phyloP scores from a whole-genome alignment of 148 eudicot genomes.

The Rhododendron simsii region DNA sequence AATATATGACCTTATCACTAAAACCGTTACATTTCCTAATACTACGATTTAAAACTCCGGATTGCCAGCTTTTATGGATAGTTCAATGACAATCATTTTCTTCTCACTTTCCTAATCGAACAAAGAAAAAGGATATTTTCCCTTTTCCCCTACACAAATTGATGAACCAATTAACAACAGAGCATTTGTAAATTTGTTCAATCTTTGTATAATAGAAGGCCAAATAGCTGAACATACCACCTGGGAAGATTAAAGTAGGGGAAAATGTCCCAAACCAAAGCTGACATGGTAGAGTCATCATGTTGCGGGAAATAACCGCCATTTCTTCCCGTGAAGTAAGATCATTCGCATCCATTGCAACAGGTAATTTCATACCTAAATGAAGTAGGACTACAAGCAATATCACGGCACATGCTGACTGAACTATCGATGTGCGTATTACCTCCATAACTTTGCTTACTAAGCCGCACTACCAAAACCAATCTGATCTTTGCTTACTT shows the following conservation, averaged over 20 bases:
- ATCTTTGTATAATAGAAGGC: background rate
- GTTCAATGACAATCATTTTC: background rate
- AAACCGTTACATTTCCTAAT: no score
- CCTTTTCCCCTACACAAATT: background rate
- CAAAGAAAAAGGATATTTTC: background rate
- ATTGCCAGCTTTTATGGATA: background rate
- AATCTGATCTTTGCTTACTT: background rate
- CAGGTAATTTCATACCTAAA: background rate
- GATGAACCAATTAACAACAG: background rate
- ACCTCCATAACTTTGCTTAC: background rate
- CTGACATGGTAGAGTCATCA: background rate
- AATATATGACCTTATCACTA: no score
- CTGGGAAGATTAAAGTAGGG: background rate
- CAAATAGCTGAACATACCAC: background rate
- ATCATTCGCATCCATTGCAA: background rate
- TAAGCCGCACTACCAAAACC: constrained; percentile 1
- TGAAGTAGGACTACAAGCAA: background rate
- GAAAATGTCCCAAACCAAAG: background rate
- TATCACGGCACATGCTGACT: background rate
- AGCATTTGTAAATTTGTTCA: background rate
- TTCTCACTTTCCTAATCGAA: background rate
- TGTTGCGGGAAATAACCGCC: background rate
- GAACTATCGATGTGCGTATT: background rate
- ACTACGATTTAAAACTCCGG: background rate
- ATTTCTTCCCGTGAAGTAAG: background rate